A percentile compares a stretch with the other conserved stretches of the same genome.
These are phyloP conservation scores for Dendrocalamus sinicus DNA, from an alignment of 176 grass and related monocot genomes.

Conservation along the genomic window DNA sequence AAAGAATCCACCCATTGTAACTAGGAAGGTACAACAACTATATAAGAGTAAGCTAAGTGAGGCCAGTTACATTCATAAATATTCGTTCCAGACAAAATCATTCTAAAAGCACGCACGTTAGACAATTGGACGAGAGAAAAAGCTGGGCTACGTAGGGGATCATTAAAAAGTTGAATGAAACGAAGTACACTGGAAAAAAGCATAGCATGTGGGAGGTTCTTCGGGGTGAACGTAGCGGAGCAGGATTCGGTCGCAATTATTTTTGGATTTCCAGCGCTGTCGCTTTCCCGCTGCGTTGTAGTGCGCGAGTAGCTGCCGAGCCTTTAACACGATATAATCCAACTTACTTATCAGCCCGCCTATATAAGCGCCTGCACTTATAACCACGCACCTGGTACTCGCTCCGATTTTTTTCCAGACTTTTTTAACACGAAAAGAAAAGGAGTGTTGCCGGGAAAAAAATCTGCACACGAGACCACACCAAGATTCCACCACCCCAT, in stretches of 20 bases:
- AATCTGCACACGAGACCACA: neutral
- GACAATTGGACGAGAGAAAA: neutral
- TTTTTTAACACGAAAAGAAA: conserved; percentile 13
- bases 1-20: too few species aligned
- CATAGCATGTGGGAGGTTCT: neutral
- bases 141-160: neutral
- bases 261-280: conserved; percentile 35
- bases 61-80: too few species aligned
- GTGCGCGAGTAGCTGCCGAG: conserved; percentile 53
- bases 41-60: too few species aligned
- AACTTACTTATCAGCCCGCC: accelerated
- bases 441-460: neutral
- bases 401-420: conserved; percentile 40
- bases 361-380: accelerated
- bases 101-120: too few species aligned
- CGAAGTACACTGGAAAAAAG: neutral
- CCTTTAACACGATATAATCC: conserved; percentile 6
- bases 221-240: conserved; percentile 29
- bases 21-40: too few species aligned
- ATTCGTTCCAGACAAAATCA: too few species aligned
- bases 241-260: conserved; percentile 24
- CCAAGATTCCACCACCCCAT: conserved; percentile 30
- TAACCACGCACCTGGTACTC: conserved; percentile 26
- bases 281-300: conserved; percentile 58
- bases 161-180: neutral